Evolutionary conservation across 352 stramenopile species (phyloP).

Genomic region (Phytophthora litchii): DNA sequence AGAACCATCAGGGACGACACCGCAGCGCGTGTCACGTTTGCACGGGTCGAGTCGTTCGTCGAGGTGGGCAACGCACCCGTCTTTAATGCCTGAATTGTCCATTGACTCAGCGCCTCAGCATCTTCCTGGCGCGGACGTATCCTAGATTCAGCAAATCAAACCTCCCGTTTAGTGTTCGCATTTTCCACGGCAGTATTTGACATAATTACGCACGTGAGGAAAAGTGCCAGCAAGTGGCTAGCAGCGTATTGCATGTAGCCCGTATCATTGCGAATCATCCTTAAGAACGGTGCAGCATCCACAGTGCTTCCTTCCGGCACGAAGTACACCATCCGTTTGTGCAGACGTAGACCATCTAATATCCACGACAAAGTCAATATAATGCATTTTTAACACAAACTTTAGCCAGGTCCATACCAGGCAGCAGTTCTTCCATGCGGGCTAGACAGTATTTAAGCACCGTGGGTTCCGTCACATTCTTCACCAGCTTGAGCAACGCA

Average conservation of each 20-base stretch:
- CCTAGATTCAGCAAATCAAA: constrained; percentile 32
- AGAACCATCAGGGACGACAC: constrained; percentile 93
- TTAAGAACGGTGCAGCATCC: constrained; percentile 80
- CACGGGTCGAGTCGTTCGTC: constrained; percentile 71
- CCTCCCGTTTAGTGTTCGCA: constrained; percentile 5
- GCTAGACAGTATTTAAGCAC: constrained; percentile 88
- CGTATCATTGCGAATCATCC: constrained; percentile 85
- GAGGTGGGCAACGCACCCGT: constrained; percentile 51
- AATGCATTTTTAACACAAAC: neutral
- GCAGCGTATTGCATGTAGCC: constrained; percentile 88
- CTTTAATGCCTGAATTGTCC: constrained; percentile 78
- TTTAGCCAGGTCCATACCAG: constrained; percentile 39
- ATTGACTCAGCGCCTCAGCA: constrained; percentile 79
- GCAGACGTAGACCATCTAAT: constrained; percentile 76
- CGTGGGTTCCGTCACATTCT: constrained; percentile 89
- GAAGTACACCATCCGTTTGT: constrained; percentile 83
- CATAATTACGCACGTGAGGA: constrained; percentile 64
- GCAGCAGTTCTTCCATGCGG: constrained; percentile 86
- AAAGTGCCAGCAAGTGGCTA: constrained; percentile 80
- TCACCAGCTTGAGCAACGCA: constrained; percentile 83
- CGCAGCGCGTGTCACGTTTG: constrained; percentile 82
- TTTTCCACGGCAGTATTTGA: neutral
- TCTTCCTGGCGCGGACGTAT: constrained; percentile 81
- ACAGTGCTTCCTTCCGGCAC: constrained; percentile 73
- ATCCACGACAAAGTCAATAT: constrained; percentile 3